Conservation (phyloP, 805 yeast species). For the Yarrowia sp. region DNA sequence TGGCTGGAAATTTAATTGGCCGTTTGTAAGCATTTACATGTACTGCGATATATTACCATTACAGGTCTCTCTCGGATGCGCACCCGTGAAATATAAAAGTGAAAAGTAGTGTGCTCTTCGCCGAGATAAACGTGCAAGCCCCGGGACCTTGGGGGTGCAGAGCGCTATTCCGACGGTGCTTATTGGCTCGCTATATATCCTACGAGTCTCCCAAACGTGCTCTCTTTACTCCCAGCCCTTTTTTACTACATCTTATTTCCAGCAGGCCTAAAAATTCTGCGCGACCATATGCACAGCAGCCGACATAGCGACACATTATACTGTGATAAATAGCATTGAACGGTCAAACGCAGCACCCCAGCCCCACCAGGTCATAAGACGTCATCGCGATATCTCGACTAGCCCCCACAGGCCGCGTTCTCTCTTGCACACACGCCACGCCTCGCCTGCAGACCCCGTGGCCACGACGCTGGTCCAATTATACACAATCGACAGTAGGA, state of each 20-base stretch:
- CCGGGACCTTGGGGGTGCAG: too few relatives aligned
- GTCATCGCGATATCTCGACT: background rate
- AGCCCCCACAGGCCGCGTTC: background rate
- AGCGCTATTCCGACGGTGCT: background rate
- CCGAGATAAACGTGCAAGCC: background rate
- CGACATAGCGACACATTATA: slow-evolving; percentile 7
- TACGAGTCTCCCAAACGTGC: background rate
- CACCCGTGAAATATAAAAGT: background rate
- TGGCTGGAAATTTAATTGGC: slow-evolving; percentile 28
- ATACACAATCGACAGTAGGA: slow-evolving; percentile 14
- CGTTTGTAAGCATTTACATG: slow-evolving; percentile 22
- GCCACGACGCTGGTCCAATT: slow-evolving; percentile 15
- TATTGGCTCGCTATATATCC: background rate
- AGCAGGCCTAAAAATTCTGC: slow-evolving; percentile 26
- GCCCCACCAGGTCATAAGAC: slow-evolving; percentile 15
- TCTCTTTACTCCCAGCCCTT: slow-evolving; percentile 15
- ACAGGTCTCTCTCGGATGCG: background rate
- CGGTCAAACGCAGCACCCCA: slow-evolving; percentile 17
- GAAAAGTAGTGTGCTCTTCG: background rate
- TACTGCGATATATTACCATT: slow-evolving; percentile 17
- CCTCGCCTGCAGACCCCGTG: background rate
- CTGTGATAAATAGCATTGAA: slow-evolving; percentile 23
- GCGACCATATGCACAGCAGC: slow-evolving; percentile 21
- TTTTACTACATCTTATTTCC: background rate
- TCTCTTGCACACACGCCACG: background rate